phyloP scores from a whole-genome alignment of 768 basidiomycete species.

The Hirschioporus abietinus region DNA sequence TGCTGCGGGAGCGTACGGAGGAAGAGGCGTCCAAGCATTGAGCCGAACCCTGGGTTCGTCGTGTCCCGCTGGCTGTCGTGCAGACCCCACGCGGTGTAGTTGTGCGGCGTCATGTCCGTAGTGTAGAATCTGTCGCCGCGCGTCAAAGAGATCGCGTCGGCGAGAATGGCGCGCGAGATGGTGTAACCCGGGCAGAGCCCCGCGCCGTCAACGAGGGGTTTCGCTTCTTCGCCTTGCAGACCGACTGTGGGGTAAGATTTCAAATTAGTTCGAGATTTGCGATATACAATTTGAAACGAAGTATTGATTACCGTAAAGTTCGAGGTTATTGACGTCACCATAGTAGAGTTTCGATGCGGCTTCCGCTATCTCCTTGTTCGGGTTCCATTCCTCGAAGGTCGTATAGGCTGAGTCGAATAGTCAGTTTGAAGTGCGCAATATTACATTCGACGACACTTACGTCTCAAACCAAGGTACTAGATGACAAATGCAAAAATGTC shows the following conservation, averaged over 20 bases:
- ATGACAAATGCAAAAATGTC: constrained; percentile 22
- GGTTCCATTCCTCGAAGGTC: constrained; percentile 79
- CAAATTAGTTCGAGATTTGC: not conserved
- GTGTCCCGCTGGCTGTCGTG: constrained; percentile 75
- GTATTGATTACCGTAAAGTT: constrained; percentile 80
- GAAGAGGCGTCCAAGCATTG: constrained; percentile 64
- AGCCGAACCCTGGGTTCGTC: constrained; percentile 65
- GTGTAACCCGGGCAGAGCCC: constrained; percentile 85
- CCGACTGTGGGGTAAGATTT: constrained; percentile 14
- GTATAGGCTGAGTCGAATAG: constrained; percentile 44
- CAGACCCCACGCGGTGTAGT: constrained; percentile 81
- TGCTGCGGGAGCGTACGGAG: constrained; percentile 68
- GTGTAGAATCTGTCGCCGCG: constrained; percentile 83
- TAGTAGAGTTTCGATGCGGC: constrained; percentile 72
- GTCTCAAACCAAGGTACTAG: constrained; percentile 72
- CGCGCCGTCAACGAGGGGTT: constrained; percentile 70
- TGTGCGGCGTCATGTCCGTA: constrained; percentile 74
- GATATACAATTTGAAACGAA: constrained; percentile 5
- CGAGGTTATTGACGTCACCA: constrained; percentile 67
- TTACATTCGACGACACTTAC: constrained; percentile 32
- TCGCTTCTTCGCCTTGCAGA: constrained; percentile 35
- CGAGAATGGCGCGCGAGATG: constrained; percentile 78
- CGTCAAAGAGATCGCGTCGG: constrained; percentile 81
- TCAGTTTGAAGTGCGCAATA: constrained; percentile 7
- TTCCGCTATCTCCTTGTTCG: constrained; percentile 57